Evolutionary conservation across 495 filamentous ascomycete species (phyloP).

Genomic region (Bathelium albidoporum): DNA sequence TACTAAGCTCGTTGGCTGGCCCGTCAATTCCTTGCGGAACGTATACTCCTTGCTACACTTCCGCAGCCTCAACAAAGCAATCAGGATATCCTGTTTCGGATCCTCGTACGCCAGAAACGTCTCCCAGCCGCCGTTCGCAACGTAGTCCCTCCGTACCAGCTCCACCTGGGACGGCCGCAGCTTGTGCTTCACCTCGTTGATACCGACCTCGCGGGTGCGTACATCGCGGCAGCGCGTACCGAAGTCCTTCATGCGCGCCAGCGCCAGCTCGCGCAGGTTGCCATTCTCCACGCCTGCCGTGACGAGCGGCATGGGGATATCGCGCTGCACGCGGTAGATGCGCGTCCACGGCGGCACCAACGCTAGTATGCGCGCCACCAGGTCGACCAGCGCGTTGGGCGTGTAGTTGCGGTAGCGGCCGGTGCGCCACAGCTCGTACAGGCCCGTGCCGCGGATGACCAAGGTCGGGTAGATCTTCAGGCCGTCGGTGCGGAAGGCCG

Average conservation of each 20-base stretch:
- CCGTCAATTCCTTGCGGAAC: constrained; percentile 76
- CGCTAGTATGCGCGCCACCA: constrained; percentile 89
- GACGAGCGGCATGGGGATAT: constrained; percentile 97
- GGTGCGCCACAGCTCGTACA: constrained; percentile 96
- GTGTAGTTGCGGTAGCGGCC: constrained; percentile 98
- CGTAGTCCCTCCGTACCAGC: constrained; percentile 89
- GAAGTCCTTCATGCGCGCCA: constrained; percentile 96
- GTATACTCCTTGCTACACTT: constrained; percentile 86
- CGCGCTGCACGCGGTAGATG: constrained; percentile 95
- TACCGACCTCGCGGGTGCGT: constrained; percentile 92
- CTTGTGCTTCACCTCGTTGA: constrained; percentile 98
- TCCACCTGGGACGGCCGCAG: constrained; percentile 94
- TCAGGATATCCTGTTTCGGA: constrained; percentile 95
- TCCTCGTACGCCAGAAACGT: constrained; percentile 97
- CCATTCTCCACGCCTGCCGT: constrained; percentile 96
- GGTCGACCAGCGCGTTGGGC: constrained; percentile 86
- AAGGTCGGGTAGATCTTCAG: constrained; percentile 97
- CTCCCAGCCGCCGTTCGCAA: constrained; percentile 94
- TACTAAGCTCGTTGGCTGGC: constrained; percentile 82
- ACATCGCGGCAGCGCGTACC: constrained; percentile 95
- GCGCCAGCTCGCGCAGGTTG: constrained; percentile 83
- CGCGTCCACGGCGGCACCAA: constrained; percentile 95
- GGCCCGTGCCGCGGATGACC: constrained; percentile 90
- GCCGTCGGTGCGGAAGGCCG: constrained; percentile 92
- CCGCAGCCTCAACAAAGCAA: constrained; percentile 77